These are phyloP conservation scores for Echria macrotheca DNA, from an alignment of 495 filamentous ascomycete species.

Conservation along the genomic window DNA sequence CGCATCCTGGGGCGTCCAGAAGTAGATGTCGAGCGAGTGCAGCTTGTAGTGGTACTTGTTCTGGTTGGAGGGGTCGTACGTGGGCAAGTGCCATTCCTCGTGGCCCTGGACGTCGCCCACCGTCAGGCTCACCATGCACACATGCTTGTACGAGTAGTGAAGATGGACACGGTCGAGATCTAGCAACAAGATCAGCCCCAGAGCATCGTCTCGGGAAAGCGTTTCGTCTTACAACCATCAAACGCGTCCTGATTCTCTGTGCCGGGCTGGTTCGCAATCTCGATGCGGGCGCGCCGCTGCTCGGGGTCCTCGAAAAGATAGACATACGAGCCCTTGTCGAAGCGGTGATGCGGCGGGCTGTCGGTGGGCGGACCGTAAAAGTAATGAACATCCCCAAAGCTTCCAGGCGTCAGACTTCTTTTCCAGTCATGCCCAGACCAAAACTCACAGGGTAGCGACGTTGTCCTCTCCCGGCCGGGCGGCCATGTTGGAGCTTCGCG, in stretches of 20 bases:
- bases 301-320: slow-evolving; percentile 76
- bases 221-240: slow-evolving; percentile 58
- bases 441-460: slow-evolving; percentile 70
- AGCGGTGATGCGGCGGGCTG: slow-evolving; percentile 74
- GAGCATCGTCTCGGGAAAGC: no score
- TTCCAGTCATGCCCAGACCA: neutral
- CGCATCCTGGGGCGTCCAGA: slow-evolving; percentile 76
- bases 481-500: slow-evolving; percentile 55
- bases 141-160: slow-evolving; percentile 71
- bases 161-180: slow-evolving; percentile 60
- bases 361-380: slow-evolving; percentile 69
- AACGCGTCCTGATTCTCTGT: slow-evolving; percentile 87
- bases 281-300: slow-evolving; percentile 63
- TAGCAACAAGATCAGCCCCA: slow-evolving; percentile 25
- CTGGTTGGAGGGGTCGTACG: slow-evolving; percentile 61
- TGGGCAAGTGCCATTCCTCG: slow-evolving; percentile 74
- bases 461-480: slow-evolving; percentile 71
- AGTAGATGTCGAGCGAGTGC: slow-evolving; percentile 83
- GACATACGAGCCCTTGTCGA: slow-evolving; percentile 83
- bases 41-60: slow-evolving; percentile 68
- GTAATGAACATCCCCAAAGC: slow-evolving; percentile 87
- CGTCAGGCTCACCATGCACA: slow-evolving; percentile 66
- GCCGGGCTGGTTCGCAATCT: slow-evolving; percentile 84
- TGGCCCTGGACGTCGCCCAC: slow-evolving; percentile 54
- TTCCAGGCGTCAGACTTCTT: slow-evolving; percentile 31